phyloP scores from a whole-genome alignment of 257 asterid genomes.

The Echites panduratus region DNA sequence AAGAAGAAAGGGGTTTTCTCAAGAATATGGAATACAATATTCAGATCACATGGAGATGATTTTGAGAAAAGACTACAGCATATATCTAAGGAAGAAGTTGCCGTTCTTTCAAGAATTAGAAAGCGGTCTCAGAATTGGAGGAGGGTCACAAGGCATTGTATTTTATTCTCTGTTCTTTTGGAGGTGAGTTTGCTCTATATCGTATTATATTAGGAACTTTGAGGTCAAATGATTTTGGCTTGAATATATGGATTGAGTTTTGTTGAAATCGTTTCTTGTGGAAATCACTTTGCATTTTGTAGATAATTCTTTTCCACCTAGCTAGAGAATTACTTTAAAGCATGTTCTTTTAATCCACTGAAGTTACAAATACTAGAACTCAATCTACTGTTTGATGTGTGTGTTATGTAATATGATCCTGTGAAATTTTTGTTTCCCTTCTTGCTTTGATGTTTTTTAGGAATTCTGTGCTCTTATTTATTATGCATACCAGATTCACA shows the following conservation, averaged over 20 bases:
- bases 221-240: neutral
- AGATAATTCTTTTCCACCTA: neutral
- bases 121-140: constrained; percentile 61
- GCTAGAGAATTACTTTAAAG: neutral
- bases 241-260: neutral
- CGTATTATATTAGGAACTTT: neutral
- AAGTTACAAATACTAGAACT: neutral
- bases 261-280: neutral
- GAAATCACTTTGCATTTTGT: neutral
- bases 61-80: constrained; percentile 84
- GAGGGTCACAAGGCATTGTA: constrained; percentile 51
- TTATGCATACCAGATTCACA: neutral
- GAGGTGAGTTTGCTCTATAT: constrained; percentile 48
- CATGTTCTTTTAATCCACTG: neutral
- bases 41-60: constrained; percentile 61
- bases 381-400: neutral
- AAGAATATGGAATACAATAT: constrained; percentile 64
- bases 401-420: neutral
- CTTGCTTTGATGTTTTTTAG: neutral
- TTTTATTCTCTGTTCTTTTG: constrained; percentile 49
- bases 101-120: constrained; percentile 54
- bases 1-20: constrained; percentile 69
- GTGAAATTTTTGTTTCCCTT: neutral
- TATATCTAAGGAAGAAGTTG: constrained; percentile 85
- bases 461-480: neutral